Evolutionary conservation across 805 yeast species (phyloP).

Genomic region (Hanseniaspora singularis): DNA sequence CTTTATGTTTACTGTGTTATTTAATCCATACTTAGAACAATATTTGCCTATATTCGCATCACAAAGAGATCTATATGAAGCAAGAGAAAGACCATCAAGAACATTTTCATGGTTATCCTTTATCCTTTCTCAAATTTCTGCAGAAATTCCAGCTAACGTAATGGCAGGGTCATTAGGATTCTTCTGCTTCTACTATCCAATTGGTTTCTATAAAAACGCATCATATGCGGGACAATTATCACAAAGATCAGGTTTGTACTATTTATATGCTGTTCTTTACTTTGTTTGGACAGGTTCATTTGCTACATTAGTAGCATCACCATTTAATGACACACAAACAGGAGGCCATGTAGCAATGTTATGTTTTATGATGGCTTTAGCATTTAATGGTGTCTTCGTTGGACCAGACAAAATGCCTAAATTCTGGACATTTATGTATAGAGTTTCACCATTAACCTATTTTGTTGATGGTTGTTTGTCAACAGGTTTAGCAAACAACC

Average conservation of each 20-base stretch:
- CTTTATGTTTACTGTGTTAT: conserved; percentile 52
- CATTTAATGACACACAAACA: conserved; percentile 45
- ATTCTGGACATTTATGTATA: conserved; percentile 74
- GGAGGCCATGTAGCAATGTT: conserved; percentile 52
- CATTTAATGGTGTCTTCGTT: conserved; percentile 69
- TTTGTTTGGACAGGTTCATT: conserved; percentile 45
- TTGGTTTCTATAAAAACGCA: conserved; percentile 54
- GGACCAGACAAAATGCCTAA: conserved; percentile 47
- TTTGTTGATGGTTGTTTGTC: conserved; percentile 44
- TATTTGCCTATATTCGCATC: conserved; percentile 47
- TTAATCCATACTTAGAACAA: conserved; percentile 50
- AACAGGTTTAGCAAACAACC: conserved; percentile 42
- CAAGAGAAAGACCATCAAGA: conserved; percentile 61
- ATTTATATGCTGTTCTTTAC: conserved; percentile 36
- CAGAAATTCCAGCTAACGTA: conserved; percentile 56
- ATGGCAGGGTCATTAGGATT: conserved; percentile 50
- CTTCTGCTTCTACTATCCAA: conserved; percentile 61
- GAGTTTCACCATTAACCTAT: conserved; percentile 60
- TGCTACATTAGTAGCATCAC: conserved; percentile 49
- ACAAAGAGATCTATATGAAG: conserved; percentile 59
- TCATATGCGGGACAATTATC: conserved; percentile 35
- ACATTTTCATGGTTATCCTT: conserved; percentile 58
- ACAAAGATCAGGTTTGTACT: conserved; percentile 47
- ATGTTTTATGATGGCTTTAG: conserved; percentile 48
- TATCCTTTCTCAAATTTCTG: conserved; percentile 47